Conservation (phyloP, 768 basidiomycete species). For the Leccinum barrowsii region DNA sequence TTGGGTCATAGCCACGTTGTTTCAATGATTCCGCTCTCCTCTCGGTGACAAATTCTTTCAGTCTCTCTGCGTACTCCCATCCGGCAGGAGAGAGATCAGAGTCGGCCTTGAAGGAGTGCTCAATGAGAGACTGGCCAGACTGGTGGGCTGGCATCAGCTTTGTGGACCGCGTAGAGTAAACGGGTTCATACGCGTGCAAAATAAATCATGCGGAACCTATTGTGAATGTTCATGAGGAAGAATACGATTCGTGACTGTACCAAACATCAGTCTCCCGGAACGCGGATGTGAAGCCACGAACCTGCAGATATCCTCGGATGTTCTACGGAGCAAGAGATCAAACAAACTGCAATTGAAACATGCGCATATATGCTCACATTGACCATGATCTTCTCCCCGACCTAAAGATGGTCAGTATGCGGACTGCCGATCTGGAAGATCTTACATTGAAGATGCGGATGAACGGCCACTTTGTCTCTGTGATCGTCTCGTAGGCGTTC, state of each 20-base stretch:
- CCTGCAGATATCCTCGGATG: conserved; percentile 86
- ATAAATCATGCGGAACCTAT: conserved; percentile 87
- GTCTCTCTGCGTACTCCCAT: conserved; percentile 88
- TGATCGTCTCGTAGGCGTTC: conserved; percentile 84
- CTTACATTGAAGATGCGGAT: conserved; percentile 91
- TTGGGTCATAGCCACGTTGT: conserved; percentile 61
- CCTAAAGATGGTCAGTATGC: conserved; percentile 40
- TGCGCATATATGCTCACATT: conserved; percentile 53
- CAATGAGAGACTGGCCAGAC: conserved; percentile 98
- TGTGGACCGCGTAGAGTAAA: background rate
- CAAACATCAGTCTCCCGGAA: conserved; percentile 1
- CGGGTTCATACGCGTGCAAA: conserved; percentile 76
- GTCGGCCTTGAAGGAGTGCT: conserved; percentile 98
- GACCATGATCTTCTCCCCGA: conserved; percentile 94
- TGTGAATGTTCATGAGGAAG: conserved; percentile 99
- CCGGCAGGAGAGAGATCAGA: conserved; percentile 93
- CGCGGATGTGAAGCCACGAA: conserved; percentile 26
- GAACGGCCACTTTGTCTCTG: conserved; percentile 87
- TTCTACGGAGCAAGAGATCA: conserved; percentile 42
- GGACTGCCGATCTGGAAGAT: background rate
- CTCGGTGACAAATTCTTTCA: conserved; percentile 88
- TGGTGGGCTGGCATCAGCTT: conserved; percentile 28
- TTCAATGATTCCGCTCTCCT: conserved; percentile 74
- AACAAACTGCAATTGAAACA: background rate
- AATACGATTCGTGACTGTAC: conserved; percentile 89